phyloP scores from a whole-genome alignment of 2,329 filamentous ascomycete species.

The Incumbomyces delicatus region DNA sequence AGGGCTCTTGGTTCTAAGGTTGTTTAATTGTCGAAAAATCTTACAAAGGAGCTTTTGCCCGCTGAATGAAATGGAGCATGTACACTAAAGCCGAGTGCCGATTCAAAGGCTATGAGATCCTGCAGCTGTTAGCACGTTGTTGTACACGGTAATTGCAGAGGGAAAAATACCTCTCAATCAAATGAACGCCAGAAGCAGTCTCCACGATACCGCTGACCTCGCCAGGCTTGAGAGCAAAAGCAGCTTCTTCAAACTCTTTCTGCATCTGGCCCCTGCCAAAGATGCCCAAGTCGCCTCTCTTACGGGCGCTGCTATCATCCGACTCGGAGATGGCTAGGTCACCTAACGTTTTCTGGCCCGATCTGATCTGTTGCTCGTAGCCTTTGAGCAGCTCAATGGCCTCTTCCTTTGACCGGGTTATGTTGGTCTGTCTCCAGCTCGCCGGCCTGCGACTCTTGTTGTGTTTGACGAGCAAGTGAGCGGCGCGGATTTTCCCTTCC shows the following conservation, averaged over 20 bases:
- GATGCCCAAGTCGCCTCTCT: slow-evolving; percentile 87
- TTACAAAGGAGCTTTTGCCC: too few relatives aligned
- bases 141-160: too few relatives aligned
- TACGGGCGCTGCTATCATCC: slow-evolving; percentile 90
- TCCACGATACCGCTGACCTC: slow-evolving; percentile 81
- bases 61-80: too few relatives aligned
- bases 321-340: slow-evolving; percentile 82
- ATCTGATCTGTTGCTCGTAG: slow-evolving; percentile 67
- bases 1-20: too few relatives aligned
- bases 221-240: slow-evolving; percentile 78
- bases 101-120: neutral
- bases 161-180: slow-evolving; percentile 73
- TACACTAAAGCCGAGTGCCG: too few relatives aligned
- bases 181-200: slow-evolving; percentile 85
- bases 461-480: slow-evolving; percentile 92
- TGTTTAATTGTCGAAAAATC: too few relatives aligned
- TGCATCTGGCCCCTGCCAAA: slow-evolving; percentile 97
- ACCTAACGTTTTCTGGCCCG: slow-evolving; percentile 59
- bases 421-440: slow-evolving; percentile 86
- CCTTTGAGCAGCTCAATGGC: slow-evolving; percentile 65
- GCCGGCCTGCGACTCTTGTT: slow-evolving; percentile 75
- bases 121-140: neutral
- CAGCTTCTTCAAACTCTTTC: slow-evolving; percentile 93
- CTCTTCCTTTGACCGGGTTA: slow-evolving; percentile 81
- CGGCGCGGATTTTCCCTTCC: slow-evolving; percentile 82